phyloP scores from a whole-genome alignment of 768 basidiomycete species.

The Suillus placidus region DNA sequence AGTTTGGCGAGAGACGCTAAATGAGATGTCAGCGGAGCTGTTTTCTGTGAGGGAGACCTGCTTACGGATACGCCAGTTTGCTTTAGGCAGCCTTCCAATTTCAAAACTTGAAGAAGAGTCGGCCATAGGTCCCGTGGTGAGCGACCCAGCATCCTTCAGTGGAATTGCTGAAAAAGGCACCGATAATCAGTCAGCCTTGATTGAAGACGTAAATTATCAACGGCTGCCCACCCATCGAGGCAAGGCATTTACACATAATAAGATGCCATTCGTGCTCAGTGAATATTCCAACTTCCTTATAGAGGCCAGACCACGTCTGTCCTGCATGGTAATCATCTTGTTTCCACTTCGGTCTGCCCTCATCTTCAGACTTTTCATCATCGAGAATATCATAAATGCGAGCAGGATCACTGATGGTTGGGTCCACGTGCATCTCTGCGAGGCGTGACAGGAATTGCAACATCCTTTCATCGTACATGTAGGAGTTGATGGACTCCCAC shows the following conservation, averaged over 20 bases:
- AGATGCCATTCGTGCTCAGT: slow-evolving; percentile 82
- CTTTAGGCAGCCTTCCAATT: slow-evolving; percentile 69
- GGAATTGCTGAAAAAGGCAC: slow-evolving; percentile 57
- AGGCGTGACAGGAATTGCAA: slow-evolving; percentile 79
- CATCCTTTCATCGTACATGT: slow-evolving; percentile 89
- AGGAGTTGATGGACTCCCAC: slow-evolving; percentile 89
- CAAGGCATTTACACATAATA: slow-evolving; percentile 87
- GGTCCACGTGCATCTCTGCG: slow-evolving; percentile 73
- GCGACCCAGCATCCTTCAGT: slow-evolving; percentile 70
- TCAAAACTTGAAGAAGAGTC: slow-evolving; percentile 58
- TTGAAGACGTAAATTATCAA: slow-evolving; percentile 7
- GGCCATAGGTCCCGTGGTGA: slow-evolving; percentile 75
- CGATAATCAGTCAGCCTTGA: not conserved
- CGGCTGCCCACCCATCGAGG: slow-evolving; percentile 68
- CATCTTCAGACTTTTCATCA: slow-evolving; percentile 65
- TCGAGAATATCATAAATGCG: slow-evolving; percentile 61
- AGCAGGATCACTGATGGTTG: slow-evolving; percentile 73
- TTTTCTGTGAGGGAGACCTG: slow-evolving; percentile 14
- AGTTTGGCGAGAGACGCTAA: slow-evolving; percentile 80
- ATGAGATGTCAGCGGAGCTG: not conserved
- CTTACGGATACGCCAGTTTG: slow-evolving; percentile 74
- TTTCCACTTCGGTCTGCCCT: slow-evolving; percentile 60
- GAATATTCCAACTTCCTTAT: slow-evolving; percentile 74
- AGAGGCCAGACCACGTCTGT: slow-evolving; percentile 52
- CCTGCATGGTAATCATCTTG: slow-evolving; percentile 43